phyloP scores from a whole-genome alignment of 352 stramenopile genomes.

The Phytophthora pseudosyringae region DNA sequence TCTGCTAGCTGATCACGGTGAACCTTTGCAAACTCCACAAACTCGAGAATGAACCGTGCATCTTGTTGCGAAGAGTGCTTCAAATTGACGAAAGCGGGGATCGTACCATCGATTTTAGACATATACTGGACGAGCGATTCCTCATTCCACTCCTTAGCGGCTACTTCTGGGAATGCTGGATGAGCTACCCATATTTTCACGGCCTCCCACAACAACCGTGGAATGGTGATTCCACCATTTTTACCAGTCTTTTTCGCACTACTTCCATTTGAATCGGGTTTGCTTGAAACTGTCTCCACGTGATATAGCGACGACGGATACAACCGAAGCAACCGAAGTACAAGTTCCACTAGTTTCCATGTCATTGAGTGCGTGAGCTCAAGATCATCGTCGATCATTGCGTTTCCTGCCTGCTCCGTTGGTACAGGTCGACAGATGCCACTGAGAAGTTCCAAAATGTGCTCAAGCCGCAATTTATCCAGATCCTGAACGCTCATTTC shows the following conservation, averaged over 20 bases:
- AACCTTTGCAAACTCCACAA: constrained; percentile 35
- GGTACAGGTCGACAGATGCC: constrained; percentile 39
- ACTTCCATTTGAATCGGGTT: neutral
- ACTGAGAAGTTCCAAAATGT: constrained; percentile 45
- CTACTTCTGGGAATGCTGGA: constrained; percentile 30
- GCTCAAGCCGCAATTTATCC: constrained; percentile 51
- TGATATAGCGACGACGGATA: constrained; percentile 42
- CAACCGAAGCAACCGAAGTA: constrained; percentile 43
- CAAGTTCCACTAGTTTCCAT: constrained; percentile 54
- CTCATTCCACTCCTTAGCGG: constrained; percentile 41
- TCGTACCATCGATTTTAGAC: constrained; percentile 36
- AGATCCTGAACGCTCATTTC: constrained; percentile 22
- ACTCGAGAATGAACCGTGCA: constrained; percentile 33
- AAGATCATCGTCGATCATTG: constrained; percentile 27
- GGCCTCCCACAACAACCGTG: constrained; percentile 45
- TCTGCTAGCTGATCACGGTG: constrained; percentile 20
- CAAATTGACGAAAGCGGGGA: constrained; percentile 39
- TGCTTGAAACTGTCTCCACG: constrained; percentile 10
- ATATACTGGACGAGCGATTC: constrained; percentile 23
- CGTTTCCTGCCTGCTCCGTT: constrained; percentile 7
- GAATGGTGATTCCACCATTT: constrained; percentile 34
- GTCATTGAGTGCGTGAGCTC: constrained; percentile 29
- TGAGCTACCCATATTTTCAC: constrained; percentile 44
- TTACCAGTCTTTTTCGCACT: neutral
- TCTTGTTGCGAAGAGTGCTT: constrained; percentile 36